A percentile compares a stretch with the other conserved stretches of the same genome.
Evolutionary conservation across 306 rosid species (phyloP).

Genomic region (Prunus campanulata): DNA sequence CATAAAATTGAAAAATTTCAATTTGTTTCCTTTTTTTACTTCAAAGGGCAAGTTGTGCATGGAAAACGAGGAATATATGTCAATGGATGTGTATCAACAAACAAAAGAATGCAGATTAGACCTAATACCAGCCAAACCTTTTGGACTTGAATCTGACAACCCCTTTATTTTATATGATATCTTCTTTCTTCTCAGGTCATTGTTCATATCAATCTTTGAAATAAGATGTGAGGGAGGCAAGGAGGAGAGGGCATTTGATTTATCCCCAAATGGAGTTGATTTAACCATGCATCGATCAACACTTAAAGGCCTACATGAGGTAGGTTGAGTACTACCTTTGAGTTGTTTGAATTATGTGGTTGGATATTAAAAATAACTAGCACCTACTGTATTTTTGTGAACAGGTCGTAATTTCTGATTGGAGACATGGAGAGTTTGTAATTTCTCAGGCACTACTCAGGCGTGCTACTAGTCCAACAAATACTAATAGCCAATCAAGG

Average conservation of each 20-base stretch:
- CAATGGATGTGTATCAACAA: too few relatives aligned
- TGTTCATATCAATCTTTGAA: constrained; percentile 70
- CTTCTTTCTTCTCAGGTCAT: constrained; percentile 44
- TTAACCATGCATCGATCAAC: constrained; percentile 71
- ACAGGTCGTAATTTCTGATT: constrained; percentile 54
- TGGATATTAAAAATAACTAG: not conserved
- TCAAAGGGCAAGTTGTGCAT: too few relatives aligned
- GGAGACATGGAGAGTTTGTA: constrained; percentile 59
- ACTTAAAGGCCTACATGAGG: constrained; percentile 57
- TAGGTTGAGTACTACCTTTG: constrained; percentile 41
- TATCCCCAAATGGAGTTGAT: constrained; percentile 62
- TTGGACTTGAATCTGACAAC: too few relatives aligned
- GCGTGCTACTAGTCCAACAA: constrained; percentile 81
- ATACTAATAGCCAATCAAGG: constrained; percentile 84
- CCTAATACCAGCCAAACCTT: too few relatives aligned
- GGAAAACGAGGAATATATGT: too few relatives aligned
- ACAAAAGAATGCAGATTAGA: too few relatives aligned
- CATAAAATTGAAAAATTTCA: too few relatives aligned
- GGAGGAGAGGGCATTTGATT: constrained; percentile 71
- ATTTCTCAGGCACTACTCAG: constrained; percentile 62
- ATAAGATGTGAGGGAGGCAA: constrained; percentile 72
- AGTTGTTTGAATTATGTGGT: not conserved
- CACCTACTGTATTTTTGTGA: not conserved
- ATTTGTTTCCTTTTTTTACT: too few relatives aligned
- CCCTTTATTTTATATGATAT: not conserved